phyloP scores from a whole-genome alignment of 2,329 filamentous ascomycete genomes.

The Claviceps monticola region DNA sequence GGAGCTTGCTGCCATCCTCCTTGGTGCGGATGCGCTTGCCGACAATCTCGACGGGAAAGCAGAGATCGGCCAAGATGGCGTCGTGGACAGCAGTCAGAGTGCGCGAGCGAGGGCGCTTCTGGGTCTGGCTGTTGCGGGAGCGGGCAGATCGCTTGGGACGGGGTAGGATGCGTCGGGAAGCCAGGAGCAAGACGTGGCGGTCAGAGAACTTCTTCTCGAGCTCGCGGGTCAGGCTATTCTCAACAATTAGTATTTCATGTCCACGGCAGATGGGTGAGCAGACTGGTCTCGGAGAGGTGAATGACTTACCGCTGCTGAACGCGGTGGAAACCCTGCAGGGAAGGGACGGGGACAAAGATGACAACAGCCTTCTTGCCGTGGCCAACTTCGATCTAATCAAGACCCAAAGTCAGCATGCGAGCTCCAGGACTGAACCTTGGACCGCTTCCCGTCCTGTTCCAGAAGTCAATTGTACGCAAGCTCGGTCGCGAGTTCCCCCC shows the following conservation, averaged over 20 bases:
- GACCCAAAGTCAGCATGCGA: conserved; percentile 63
- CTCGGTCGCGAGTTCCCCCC: conserved; percentile 15
- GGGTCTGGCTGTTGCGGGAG: conserved; percentile 88
- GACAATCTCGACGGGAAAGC: conserved; percentile 99
- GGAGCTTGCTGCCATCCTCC: conserved; percentile 95
- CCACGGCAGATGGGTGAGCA: neutral
- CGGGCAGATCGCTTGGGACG: conserved; percentile 97
- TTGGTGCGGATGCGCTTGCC: conserved; percentile 98
- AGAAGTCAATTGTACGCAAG: conserved; percentile 28
- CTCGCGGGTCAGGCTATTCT: conserved; percentile 86
- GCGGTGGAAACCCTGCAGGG: conserved; percentile 97
- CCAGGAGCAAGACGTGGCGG: conserved; percentile 98
- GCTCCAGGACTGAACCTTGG: conserved; percentile 58
- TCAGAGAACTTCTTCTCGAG: conserved; percentile 99
- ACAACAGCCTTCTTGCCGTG: conserved; percentile 99
- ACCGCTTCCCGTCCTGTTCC: conserved; percentile 65
- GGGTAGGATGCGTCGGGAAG: conserved; percentile 95
- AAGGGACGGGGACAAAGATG: conserved; percentile 99
- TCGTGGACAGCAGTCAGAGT: conserved; percentile 98
- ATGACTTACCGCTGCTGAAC: conserved; percentile 92
- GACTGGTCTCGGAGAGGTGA: neutral
- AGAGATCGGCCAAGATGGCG: conserved; percentile 91
- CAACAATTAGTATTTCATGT: neutral
- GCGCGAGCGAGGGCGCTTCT: conserved; percentile 97
- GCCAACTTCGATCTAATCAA: conserved; percentile 92